phyloP scores from a whole-genome alignment of 176 grass and related monocot species.

The Saccharum officinarum region DNA sequence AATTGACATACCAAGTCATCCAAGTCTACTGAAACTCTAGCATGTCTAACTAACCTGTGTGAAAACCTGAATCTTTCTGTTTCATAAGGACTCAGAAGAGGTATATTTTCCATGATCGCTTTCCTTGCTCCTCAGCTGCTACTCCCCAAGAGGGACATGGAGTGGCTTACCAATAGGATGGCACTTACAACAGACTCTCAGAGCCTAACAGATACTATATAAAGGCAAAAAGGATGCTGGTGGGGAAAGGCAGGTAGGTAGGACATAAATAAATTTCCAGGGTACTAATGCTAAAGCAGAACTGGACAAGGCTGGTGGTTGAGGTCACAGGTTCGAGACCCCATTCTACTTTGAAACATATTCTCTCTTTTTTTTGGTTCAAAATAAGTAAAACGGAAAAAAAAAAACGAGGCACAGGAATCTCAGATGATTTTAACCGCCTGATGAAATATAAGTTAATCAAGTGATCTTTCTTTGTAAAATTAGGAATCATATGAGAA shows the following conservation, averaged over 20 bases:
- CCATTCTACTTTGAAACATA: background rate
- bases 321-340: background rate
- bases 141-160: constrained; percentile 11
- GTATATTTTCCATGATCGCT: constrained; percentile 26
- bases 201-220: background rate
- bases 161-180: constrained; percentile 6
- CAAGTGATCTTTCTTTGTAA: background rate
- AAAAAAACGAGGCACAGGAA: background rate
- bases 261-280: constrained; percentile 6
- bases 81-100: constrained; percentile 41
- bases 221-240: background rate
- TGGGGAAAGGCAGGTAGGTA: background rate
- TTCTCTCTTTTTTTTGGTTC: background rate
- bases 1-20: background rate
- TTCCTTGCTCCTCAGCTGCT: background rate
- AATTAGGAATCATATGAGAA: background rate
- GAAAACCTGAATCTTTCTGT: constrained; percentile 40
- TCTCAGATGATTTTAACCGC: background rate
- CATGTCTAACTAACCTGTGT: constrained; percentile 34
- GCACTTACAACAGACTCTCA: background rate
- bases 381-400: background rate
- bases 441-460: background rate
- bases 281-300: background rate
- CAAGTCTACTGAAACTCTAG: constrained; percentile 4
- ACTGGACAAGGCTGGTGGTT: constrained; percentile 4